Conservation (phyloP, 257 asterid species). For the Phtheirospermum japonicum region DNA sequence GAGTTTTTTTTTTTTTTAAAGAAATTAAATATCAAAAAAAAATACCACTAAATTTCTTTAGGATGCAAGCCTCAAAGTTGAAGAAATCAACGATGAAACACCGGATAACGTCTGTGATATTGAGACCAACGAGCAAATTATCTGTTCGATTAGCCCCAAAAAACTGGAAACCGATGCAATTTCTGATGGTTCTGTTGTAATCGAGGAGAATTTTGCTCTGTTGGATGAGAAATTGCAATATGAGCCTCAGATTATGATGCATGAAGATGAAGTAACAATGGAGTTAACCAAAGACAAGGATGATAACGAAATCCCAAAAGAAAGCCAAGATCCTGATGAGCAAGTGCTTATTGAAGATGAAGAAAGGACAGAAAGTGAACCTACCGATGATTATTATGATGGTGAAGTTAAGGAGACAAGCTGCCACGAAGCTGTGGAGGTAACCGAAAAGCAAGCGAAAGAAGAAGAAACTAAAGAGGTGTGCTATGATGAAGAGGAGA, state of each 20-base stretch:
- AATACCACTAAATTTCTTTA: constrained; percentile 30
- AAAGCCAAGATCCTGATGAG: constrained; percentile 4
- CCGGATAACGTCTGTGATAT: constrained; percentile 2
- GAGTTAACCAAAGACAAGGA: background rate
- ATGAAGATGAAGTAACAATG: background rate
- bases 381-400: constrained; percentile 4
- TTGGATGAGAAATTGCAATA: constrained; percentile 14
- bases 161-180: constrained; percentile 7
- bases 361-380: constrained; percentile 19
- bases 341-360: constrained; percentile 6
- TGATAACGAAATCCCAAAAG: constrained; percentile 7
- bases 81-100: constrained; percentile 27
- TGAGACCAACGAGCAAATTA: constrained; percentile 15
- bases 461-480: constrained; percentile 12
- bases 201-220: background rate
- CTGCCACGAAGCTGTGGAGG: background rate
- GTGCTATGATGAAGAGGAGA: constrained; percentile 19
- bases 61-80: constrained; percentile 37
- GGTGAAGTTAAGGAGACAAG: constrained; percentile 3
- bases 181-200: constrained; percentile 22
- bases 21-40: too few species aligned
- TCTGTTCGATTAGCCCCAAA: background rate
- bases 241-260: constrained; percentile 6
- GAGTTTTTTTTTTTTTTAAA: too few species aligned
- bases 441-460: background rate